Conservation (phyloP, 257 asterid species). For the Gentiana straminea region DNA sequence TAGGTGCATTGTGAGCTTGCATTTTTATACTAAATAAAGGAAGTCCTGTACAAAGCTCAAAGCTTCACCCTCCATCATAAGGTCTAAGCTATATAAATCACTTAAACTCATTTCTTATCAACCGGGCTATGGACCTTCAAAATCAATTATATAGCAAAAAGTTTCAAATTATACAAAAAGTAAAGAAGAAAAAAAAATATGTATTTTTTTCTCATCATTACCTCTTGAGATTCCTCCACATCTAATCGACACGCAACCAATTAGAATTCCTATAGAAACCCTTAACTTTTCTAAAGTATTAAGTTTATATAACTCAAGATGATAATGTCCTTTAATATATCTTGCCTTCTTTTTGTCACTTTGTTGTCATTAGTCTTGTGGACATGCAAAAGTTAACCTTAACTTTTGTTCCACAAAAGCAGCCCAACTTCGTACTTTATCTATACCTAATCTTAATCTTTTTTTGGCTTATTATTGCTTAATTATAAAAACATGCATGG, state of each 20-base stretch:
- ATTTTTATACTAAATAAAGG: no score
- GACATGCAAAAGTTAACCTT: conserved; percentile 1
- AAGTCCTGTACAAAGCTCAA: no score
- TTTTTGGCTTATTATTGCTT: conserved; percentile 33
- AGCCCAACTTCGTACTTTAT: conserved; percentile 1
- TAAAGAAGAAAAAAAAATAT: not conserved
- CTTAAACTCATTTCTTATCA: no score
- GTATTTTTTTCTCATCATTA: conserved; percentile 1
- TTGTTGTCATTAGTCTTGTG: conserved; percentile 1
- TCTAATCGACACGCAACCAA: conserved; percentile 3
- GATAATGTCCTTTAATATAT: conserved; percentile 35
- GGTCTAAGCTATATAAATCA: no score
- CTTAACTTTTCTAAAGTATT: conserved; percentile 10
- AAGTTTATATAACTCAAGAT: conserved; percentile 12
- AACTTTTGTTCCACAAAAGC: conserved; percentile 12
- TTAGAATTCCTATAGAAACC: conserved; percentile 3
- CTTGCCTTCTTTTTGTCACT: conserved; percentile 3
- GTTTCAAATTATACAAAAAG: no score
- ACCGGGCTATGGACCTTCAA: no score
- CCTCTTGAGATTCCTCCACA: conserved; percentile 12
- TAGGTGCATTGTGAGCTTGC: no score
- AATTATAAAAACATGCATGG: not conserved
- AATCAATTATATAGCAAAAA: no score
- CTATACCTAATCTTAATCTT: conserved; percentile 17
- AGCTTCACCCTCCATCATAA: no score